These are phyloP conservation scores for Paramyrothecium roridum DNA, from an alignment of 2,329 filamentous ascomycete species.

Conservation along the genomic window DNA sequence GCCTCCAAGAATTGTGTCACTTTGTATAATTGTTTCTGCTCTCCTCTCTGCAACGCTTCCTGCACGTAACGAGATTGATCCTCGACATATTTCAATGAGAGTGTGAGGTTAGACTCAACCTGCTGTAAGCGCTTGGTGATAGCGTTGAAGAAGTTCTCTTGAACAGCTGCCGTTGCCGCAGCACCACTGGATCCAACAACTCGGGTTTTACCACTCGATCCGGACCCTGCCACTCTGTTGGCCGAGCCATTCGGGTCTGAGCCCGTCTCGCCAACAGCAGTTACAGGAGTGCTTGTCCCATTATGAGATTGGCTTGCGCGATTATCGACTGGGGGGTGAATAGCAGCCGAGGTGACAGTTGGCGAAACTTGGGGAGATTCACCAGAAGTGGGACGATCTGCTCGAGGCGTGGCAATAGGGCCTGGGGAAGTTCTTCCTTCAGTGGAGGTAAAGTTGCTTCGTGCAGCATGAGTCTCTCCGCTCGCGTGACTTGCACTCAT, in stretches of 20 bases:
- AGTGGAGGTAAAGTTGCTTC: too few relatives aligned
- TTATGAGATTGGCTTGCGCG: background rate
- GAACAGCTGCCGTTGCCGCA: constrained; percentile 69
- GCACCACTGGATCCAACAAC: constrained; percentile 22
- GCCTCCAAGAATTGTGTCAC: constrained; percentile 77
- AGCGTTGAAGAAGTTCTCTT: constrained; percentile 97
- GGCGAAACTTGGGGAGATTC: background rate
- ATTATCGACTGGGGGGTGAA: background rate
- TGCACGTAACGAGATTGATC: constrained; percentile 89
- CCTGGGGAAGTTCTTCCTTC: background rate
- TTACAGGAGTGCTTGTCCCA: background rate
- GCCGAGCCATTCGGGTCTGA: constrained; percentile 4
- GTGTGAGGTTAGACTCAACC: constrained; percentile 86
- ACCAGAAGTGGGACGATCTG: background rate
- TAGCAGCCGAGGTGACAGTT: background rate
- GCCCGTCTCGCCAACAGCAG: background rate
- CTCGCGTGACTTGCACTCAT: too few relatives aligned
- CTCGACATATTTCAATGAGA: constrained; percentile 94
- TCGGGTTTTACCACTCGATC: constrained; percentile 20
- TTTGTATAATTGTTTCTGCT: constrained; percentile 83
- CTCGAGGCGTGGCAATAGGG: background rate
- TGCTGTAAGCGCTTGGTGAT: constrained; percentile 89
- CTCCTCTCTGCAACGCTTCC: constrained; percentile 80
- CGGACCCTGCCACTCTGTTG: constrained; percentile 6
- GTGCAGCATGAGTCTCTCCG: too few relatives aligned